Conservation (phyloP, 1,284 basidiomycete genomes). For the Leccinum pachyderme region DNA sequence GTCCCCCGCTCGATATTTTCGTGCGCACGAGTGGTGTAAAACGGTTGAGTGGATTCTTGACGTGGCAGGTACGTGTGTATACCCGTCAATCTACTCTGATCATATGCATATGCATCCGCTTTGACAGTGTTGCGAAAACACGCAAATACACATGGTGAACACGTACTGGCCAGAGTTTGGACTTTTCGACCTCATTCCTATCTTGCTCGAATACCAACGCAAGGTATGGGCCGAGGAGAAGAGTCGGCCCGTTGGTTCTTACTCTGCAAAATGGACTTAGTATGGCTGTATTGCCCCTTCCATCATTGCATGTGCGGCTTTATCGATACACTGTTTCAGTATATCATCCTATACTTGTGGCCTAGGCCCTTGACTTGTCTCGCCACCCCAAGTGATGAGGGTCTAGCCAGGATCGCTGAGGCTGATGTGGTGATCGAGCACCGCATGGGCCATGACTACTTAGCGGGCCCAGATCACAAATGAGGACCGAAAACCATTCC, state of each 20-base stretch:
- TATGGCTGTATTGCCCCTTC: not conserved
- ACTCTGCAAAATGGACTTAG: not conserved
- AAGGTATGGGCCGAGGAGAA: slow-evolving; percentile 50
- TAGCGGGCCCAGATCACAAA: not conserved
- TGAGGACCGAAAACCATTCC: not conserved
- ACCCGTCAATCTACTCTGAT: slow-evolving; percentile 30
- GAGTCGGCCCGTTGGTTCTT: not conserved
- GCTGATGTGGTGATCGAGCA: not conserved
- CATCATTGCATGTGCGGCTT: not conserved
- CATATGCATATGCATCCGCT: not conserved
- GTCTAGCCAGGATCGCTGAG: not conserved
- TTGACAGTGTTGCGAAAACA: slow-evolving; percentile 69
- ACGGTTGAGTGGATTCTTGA: slow-evolving; percentile 87
- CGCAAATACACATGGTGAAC: slow-evolving; percentile 90
- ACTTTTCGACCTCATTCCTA: slow-evolving; percentile 80
- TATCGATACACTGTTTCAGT: not conserved
- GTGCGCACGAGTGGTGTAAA: slow-evolving; percentile 92
- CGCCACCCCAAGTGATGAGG: not conserved
- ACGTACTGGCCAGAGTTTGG: slow-evolving; percentile 97
- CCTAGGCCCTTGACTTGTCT: not conserved
- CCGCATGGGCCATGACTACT: not conserved
- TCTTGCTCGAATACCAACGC: slow-evolving; percentile 84
- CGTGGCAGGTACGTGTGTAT: slow-evolving; percentile 82
- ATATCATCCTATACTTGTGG: not conserved
- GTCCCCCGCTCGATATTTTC: slow-evolving; percentile 86